Base-by-base conservation (phyloP, 1,139 yeast genomes). In the Candida glucosophila region DNA sequence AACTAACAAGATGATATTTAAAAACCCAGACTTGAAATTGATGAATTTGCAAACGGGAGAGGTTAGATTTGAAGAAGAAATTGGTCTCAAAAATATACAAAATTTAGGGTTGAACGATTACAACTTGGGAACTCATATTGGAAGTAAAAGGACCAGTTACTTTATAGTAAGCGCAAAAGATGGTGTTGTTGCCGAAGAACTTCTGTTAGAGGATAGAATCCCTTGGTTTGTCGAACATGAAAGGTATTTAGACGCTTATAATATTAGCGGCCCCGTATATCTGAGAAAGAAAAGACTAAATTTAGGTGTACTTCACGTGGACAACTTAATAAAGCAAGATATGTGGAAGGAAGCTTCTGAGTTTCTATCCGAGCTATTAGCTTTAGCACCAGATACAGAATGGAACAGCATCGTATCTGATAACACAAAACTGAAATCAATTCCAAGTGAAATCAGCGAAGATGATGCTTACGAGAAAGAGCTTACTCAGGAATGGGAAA, bases 91-190 rank as follows among this genome's bases (percentile, higher is more conserved):
- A 27, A 70, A 73, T 24, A 70, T 62, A 24, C 66, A 72, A 21
- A 61, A 67, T 14, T 54, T 85, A 18, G 90, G 94, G 0, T 60
- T 82, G 15, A 88, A 88, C 47, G 97, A 90, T 46, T 82, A 79
- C 42, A 75, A 72, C 34, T 51, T 88, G 25, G 70, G 74, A 1
- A 67, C 67, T 25, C 67, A 66, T 44, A 55, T 65, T 11, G 61
- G 55, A 2, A 28, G 30, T 2, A 39, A 39, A 1, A 32, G 36
- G 1, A 57, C 69, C 1, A 56, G 62, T 22, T 83, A 80, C 55
- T 80, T 66, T 37, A 62, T 90, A 12, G 61, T 88, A 5, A 76
- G 92, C 46, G 85, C 95, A 0, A 73, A 73, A 28, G 97, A 86
- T 52, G 88, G 79, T 1, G 81, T 90, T 2, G 58, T 76, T 9